These are phyloP conservation scores for Ceratocystiopsis brevicomis DNA, from an alignment of 2,329 filamentous ascomycete genomes.

Conservation along the genomic window DNA sequence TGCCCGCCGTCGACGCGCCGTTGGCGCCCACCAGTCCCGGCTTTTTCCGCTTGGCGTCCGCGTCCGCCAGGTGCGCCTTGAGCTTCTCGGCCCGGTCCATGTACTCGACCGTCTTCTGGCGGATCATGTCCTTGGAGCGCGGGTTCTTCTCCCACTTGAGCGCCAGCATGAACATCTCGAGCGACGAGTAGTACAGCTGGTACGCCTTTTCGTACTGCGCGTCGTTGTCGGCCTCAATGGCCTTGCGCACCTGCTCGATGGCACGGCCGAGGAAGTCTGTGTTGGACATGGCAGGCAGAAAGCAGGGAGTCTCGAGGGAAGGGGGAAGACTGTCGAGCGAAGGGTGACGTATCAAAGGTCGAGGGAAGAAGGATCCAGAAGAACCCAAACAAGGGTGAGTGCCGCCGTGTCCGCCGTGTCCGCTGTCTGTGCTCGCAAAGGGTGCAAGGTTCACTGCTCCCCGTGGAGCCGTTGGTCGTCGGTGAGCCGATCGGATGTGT, in stretches of 20 bases:
- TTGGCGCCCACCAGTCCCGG: conserved; percentile 54
- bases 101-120: conserved; percentile 86
- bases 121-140: conserved; percentile 92
- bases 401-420: no score
- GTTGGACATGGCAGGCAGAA: conserved; percentile 55
- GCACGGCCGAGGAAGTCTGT: conserved; percentile 94
- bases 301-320: background rate
- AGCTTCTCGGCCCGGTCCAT: conserved; percentile 98
- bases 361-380: no score
- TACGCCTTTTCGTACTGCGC: conserved; percentile 97
- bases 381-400: no score
- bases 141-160: conserved; percentile 99
- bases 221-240: conserved; percentile 87
- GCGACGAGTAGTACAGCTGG: conserved; percentile 82
- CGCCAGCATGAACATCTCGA: conserved; percentile 96
- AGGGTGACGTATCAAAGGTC: background rate
- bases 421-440: no score
- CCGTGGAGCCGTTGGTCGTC: no score
- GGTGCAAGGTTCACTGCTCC: no score
- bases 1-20: conserved; percentile 43
- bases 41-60: conserved; percentile 52
- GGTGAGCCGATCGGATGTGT: no score
- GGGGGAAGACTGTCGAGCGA: background rate
- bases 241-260: conserved; percentile 92
- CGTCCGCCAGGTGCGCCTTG: conserved; percentile 69